phyloP scores from a whole-genome alignment of 176 grass and related monocot genomes.

The Bothriochloa decipiens region DNA sequence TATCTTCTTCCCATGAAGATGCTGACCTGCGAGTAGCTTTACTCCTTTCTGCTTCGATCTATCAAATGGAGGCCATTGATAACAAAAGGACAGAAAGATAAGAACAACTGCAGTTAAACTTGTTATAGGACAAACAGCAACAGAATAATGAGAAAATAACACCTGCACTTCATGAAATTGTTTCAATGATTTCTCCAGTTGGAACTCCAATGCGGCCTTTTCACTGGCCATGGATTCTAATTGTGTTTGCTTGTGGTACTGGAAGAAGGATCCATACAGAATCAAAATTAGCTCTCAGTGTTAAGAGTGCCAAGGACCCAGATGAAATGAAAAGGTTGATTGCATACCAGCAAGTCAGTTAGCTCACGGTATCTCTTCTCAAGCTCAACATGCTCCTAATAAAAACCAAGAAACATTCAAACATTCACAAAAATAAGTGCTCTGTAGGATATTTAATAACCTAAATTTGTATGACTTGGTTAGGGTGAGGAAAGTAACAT shows the following conservation, averaged over 20 bases:
- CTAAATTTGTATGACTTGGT: neutral
- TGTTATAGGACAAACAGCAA: slow-evolving; percentile 5
- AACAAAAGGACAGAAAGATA: slow-evolving; percentile 34
- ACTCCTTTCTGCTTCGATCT: slow-evolving; percentile 96
- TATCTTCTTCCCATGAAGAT: slow-evolving; percentile 96
- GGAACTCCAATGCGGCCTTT: slow-evolving; percentile 94
- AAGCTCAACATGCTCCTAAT: slow-evolving; percentile 95
- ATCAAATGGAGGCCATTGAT: slow-evolving; percentile 43
- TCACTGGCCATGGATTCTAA: slow-evolving; percentile 92
- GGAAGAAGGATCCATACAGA: slow-evolving; percentile 45
- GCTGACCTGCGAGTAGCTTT: slow-evolving; percentile 69
- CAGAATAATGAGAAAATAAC: slow-evolving; percentile 35
- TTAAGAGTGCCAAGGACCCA: slow-evolving; percentile 4
- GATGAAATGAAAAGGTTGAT: slow-evolving; percentile 12
- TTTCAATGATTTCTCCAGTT: slow-evolving; percentile 88
- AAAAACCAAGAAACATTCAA: slow-evolving; percentile 43
- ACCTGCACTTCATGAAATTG: slow-evolving; percentile 95
- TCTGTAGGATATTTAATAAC: slow-evolving; percentile 10
- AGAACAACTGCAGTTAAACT: slow-evolving; percentile 14
- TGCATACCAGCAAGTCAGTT: slow-evolving; percentile 91
- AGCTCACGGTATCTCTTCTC: slow-evolving; percentile 99
- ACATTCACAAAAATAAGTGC: slow-evolving; percentile 30
- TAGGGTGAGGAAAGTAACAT: slow-evolving; percentile 26
- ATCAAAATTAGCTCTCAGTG: slow-evolving; percentile 30
- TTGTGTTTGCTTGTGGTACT: slow-evolving; percentile 99